Base-by-base conservation (phyloP, 495 filamentous ascomycete species). In the Penicillium mononematosum region DNA sequence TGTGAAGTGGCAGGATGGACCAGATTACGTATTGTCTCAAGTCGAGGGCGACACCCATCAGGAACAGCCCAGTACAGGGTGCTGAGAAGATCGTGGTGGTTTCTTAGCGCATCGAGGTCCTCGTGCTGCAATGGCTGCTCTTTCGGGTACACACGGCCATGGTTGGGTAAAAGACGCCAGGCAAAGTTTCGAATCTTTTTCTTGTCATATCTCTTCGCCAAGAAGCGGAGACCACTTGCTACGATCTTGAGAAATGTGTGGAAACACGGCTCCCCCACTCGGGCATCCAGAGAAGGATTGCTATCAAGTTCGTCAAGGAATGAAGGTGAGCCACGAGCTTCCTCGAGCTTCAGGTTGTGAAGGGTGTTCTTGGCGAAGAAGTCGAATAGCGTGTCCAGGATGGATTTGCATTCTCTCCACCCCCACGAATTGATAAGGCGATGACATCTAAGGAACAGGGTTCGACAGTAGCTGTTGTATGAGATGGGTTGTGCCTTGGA, bases 81-180 rank as follows among this genome's bases (percentile, higher is more conserved):
- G 59, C 88, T 91, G 2, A 98, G 82, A 45, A 98, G 81, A 67
- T 98, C 91, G 64, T 96, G 91, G 60, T 98, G 93, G 65, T 98
- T 98, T 56, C 91, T 82, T 36, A 98, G 74, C 0, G 92, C 88
- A 22, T 90, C 86, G n/a, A 98, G 77, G 56, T 96, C 89, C 50
- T 84, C 83, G 60, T 88, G 83, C 36, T 78, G 81, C 19, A 97
- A 74, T 0, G 77, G 74, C 56, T 91, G 81, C 61, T 96, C 91
- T 67, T 92, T 96, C 5, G 88, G 89, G 61, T 94, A 92, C 45
- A 85, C 85, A 19, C 91, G 85, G 45, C 90, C 86, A 65, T 97
- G 91, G 59, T 96, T 97, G 14, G 94, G 94, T 41, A 96, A 79
- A 10, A 92, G 81, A 34, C 93, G 84, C 64, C 86, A 87, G 5